Conservation (phyloP, 495 filamentous ascomycete species). For the Hypomontagnella submonticulosa region DNA sequence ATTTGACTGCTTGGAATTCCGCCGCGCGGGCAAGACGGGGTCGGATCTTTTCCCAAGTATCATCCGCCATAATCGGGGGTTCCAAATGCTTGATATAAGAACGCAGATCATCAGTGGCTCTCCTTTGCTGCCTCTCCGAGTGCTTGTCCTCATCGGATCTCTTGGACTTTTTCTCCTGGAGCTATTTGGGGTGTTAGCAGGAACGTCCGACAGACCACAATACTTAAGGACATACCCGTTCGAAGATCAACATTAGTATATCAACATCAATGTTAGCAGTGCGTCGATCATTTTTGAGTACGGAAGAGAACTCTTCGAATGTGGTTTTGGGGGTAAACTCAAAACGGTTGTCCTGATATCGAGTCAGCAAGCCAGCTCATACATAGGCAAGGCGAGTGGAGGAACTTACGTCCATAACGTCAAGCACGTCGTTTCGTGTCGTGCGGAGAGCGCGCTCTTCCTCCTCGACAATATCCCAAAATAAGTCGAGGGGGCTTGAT, state of each 20-base stretch:
- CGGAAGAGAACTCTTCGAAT: constrained; percentile 82
- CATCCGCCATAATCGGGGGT: constrained; percentile 77
- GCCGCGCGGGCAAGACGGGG: constrained; percentile 79
- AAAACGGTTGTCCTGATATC: constrained; percentile 81
- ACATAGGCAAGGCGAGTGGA: background rate
- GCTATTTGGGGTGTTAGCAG: constrained; percentile 56
- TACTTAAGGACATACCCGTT: constrained; percentile 61
- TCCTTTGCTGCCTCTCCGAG: constrained; percentile 85
- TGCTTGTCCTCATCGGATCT: constrained; percentile 88
- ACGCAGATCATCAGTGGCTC: constrained; percentile 84
- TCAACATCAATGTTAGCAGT: constrained; percentile 85
- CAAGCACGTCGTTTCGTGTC: constrained; percentile 84
- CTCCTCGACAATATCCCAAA: constrained; percentile 97
- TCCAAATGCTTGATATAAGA: constrained; percentile 91
- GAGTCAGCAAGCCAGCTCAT: constrained; percentile 9
- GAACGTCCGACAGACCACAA: constrained; percentile 2
- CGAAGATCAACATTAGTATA: constrained; percentile 79
- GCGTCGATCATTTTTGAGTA: constrained; percentile 84
- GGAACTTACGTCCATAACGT: constrained; percentile 84
- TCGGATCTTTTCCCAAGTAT: constrained; percentile 88
- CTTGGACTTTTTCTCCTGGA: constrained; percentile 75
- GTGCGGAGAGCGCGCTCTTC: constrained; percentile 85
- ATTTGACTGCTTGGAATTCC: constrained; percentile 83
- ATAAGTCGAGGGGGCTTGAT: constrained; percentile 91
- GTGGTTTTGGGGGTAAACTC: constrained; percentile 88